phyloP scores from a whole-genome alignment of 2,329 filamentous ascomycete species.

The Alternaria sp. region DNA sequence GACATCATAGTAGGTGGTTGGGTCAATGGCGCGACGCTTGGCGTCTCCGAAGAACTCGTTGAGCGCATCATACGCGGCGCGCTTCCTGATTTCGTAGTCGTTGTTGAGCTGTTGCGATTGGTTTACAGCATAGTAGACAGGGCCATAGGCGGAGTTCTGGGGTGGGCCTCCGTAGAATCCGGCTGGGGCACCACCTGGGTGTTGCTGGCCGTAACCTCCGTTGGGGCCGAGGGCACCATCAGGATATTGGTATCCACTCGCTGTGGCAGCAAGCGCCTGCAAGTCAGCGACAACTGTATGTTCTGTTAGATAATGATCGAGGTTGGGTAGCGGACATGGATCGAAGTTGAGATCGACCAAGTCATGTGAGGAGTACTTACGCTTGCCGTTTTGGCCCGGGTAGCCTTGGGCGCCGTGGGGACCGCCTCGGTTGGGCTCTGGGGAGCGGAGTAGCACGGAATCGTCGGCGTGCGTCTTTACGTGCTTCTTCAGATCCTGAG shows the following conservation, averaged over 20 bases:
- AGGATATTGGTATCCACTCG: constrained; percentile 57
- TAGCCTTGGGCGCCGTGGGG: constrained; percentile 45
- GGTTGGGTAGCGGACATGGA: constrained; percentile 9
- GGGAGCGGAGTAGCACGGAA: constrained; percentile 74
- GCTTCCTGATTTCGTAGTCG: constrained; percentile 76
- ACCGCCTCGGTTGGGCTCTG: constrained; percentile 61
- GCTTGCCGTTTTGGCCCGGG: constrained; percentile 46
- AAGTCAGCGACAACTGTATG: constrained; percentile 53
- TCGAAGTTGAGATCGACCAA: background rate
- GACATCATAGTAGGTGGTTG: constrained; percentile 87
- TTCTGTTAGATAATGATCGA: constrained; percentile 44
- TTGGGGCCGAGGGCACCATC: constrained; percentile 47
- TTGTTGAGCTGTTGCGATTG: constrained; percentile 71
- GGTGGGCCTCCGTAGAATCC: constrained; percentile 62
- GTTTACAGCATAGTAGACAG: constrained; percentile 79
- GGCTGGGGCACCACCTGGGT: constrained; percentile 55
- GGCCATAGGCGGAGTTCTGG: constrained; percentile 64
- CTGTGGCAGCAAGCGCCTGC: constrained; percentile 57
- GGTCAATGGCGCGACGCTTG: constrained; percentile 90
- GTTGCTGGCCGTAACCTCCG: constrained; percentile 56
- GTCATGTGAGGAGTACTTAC: constrained; percentile 38
- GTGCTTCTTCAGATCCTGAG: constrained; percentile 98
- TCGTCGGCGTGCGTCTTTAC: constrained; percentile 99
- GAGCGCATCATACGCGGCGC: constrained; percentile 78
- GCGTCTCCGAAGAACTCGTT: constrained; percentile 94